Percentiles rank a stretch among this genome's conserved stretches.
These are phyloP conservation scores for Wallacemonas rigidus DNA, from an alignment of 208 protist genomes.

Conservation along the genomic window DNA sequence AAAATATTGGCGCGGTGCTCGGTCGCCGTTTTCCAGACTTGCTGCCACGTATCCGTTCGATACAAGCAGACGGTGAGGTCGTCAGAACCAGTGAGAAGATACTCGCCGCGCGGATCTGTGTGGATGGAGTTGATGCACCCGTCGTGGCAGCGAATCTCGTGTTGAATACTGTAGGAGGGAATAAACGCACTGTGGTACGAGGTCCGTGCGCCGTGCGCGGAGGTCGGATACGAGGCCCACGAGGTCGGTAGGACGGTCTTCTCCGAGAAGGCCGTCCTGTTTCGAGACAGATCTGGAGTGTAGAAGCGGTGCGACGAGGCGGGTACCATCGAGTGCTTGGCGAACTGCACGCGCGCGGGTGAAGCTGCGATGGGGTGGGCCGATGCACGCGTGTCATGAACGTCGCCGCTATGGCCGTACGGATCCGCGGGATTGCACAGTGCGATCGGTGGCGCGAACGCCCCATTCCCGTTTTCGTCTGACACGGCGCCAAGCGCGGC, in stretches of 20 bases:
- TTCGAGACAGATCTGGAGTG: conserved; percentile 9
- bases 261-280: no score
- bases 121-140: conserved; percentile 58
- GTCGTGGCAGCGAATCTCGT: conserved; percentile 35
- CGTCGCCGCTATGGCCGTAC: not conserved
- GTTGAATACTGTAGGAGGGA: conserved; percentile 22
- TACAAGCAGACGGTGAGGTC: conserved; percentile 45
- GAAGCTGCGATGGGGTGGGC: not conserved
- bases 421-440: conserved; percentile 2
- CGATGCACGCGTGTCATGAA: not conserved
- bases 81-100: conserved; percentile 52
- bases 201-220: not conserved
- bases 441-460: not conserved
- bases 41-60: conserved; percentile 23
- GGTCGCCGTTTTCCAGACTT: conserved; percentile 31
- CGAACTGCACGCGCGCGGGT: conserved; percentile 2
- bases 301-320: conserved; percentile 8
- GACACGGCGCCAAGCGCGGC: not conserved
- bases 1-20: conserved; percentile 58
- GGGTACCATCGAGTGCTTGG: not conserved
- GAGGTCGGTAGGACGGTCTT: not conserved
- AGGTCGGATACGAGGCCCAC: not conserved
- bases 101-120: conserved; percentile 29
- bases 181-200: conserved; percentile 24
- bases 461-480: not conserved